Conservation (phyloP, 1,139 yeast genomes). For the Candida neerlandica region DNA sequence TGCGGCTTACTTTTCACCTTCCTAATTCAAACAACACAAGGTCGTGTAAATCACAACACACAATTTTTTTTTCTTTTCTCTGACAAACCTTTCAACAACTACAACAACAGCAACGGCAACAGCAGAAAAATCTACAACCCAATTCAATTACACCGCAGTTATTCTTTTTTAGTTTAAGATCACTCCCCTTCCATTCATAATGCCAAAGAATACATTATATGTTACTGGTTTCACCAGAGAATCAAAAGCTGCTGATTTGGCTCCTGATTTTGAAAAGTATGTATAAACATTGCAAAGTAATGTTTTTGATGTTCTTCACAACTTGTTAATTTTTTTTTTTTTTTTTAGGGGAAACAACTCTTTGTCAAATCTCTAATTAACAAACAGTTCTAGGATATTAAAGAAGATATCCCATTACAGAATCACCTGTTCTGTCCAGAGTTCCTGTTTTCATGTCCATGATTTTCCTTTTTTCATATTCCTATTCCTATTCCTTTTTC, state of each 20-base stretch:
- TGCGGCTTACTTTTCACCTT: not conserved
- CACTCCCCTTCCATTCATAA: slow-evolving; percentile 18
- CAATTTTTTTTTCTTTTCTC: not conserved
- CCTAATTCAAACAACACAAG: not conserved
- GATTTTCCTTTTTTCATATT: not conserved
- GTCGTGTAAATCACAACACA: not conserved
- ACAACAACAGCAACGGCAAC: not conserved
- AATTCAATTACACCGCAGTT: not conserved
- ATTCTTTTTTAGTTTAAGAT: not conserved
- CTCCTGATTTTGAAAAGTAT: slow-evolving; percentile 70
- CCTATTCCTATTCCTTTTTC: not conserved
- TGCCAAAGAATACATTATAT: slow-evolving; percentile 61
- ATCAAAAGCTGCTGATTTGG: slow-evolving; percentile 65
- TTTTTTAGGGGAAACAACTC: slow-evolving; percentile 2
- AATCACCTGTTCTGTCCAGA: not conserved
- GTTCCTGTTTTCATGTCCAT: not conserved
- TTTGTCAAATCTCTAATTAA: slow-evolving; percentile 3
- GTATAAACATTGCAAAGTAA: slow-evolving; percentile 25
- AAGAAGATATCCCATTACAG: not conserved
- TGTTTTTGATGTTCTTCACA: slow-evolving; percentile 5
- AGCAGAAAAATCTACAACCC: not conserved
- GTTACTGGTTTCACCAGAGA: slow-evolving; percentile 66
- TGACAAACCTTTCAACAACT: not conserved
- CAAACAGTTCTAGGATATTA: slow-evolving; percentile 1
- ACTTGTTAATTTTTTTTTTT: not conserved